Conservation (phyloP, 1,284 basidiomycete genomes). For the Puccinia brachypodii region DNA sequence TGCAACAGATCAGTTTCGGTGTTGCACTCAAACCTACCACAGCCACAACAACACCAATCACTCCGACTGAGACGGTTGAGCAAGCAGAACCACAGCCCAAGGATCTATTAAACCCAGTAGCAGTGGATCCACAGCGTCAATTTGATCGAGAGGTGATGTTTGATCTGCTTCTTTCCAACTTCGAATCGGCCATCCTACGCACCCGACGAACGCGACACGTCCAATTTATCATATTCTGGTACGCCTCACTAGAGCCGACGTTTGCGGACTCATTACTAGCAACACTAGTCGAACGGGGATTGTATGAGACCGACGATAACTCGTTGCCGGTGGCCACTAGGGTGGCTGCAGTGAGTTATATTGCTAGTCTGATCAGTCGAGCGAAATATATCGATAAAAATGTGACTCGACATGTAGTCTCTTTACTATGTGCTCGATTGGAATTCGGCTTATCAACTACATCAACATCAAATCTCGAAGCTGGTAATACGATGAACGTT, state of each 20-base stretch:
- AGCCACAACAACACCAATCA: slow-evolving; percentile 49
- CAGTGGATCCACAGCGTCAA: slow-evolving; percentile 27
- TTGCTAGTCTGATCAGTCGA: slow-evolving; percentile 87
- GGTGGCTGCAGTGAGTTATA: slow-evolving; percentile 84
- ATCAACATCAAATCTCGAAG: no score
- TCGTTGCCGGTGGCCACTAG: slow-evolving; percentile 71
- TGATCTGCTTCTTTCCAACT: slow-evolving; percentile 83
- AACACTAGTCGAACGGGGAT: slow-evolving; percentile 80
- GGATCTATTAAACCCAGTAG: background rate
- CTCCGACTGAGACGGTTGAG: background rate
- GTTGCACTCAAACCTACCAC: slow-evolving; percentile 31
- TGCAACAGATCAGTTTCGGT: slow-evolving; percentile 60
- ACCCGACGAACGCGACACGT: slow-evolving; percentile 97
- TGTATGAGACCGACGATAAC: slow-evolving; percentile 63
- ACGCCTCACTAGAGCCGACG: slow-evolving; percentile 79
- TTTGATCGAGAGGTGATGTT: slow-evolving; percentile 60
- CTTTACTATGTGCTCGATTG: slow-evolving; percentile 80
- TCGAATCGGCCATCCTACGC: slow-evolving; percentile 85
- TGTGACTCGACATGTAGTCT: slow-evolving; percentile 73
- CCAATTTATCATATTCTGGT: slow-evolving; percentile 96
- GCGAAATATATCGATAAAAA: slow-evolving; percentile 80
- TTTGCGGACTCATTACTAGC: slow-evolving; percentile 93
- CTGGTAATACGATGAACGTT: slow-evolving; percentile 51
- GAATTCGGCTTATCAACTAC: slow-evolving; percentile 69
- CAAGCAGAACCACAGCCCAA: background rate